Evolutionary conservation across 805 yeast genomes (phyloP).

Genomic region (Kockiozyma suomiensis): DNA sequence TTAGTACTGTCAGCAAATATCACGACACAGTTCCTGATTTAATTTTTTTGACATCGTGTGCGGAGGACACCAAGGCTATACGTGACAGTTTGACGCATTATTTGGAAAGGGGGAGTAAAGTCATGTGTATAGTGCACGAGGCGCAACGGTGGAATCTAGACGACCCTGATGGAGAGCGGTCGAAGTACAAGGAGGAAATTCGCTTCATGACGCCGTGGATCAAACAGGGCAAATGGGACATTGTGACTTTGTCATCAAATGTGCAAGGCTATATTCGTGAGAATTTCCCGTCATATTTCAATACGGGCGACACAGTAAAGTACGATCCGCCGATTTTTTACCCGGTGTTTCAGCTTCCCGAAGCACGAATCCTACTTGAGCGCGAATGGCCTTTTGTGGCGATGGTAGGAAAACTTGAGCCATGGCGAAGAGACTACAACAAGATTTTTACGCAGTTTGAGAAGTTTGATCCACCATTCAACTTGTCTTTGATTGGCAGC

Average conservation of each 20-base stretch:
- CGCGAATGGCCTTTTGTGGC: constrained; percentile 20
- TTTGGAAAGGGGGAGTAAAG: constrained; percentile 18
- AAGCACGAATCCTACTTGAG: constrained; percentile 1
- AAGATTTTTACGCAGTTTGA: constrained; percentile 15
- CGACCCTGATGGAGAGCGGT: constrained; percentile 1
- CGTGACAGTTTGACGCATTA: background rate
- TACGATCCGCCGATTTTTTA: constrained; percentile 19
- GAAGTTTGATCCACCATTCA: constrained; percentile 13
- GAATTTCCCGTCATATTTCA: constrained; percentile 18
- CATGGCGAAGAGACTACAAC: constrained; percentile 30
- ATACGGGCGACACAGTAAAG: constrained; percentile 7
- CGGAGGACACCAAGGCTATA: constrained; percentile 18
- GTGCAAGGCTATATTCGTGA: constrained; percentile 20
- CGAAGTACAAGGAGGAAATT: constrained; percentile 11
- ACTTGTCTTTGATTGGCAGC: constrained; percentile 20
- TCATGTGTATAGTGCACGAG: constrained; percentile 31
- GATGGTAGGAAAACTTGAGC: constrained; percentile 32
- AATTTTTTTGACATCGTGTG: constrained; percentile 28
- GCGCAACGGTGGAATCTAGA: constrained; percentile 18
- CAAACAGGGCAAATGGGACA: constrained; percentile 17
- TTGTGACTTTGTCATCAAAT: constrained; percentile 27
- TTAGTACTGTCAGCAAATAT: background rate
- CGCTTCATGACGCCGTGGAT: constrained; percentile 24
- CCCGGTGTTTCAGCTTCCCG: constrained; percentile 25
- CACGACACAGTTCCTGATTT: constrained; percentile 20